Base-by-base conservation (phyloP, 345 rosid genomes). In the Salix exigua region DNA sequence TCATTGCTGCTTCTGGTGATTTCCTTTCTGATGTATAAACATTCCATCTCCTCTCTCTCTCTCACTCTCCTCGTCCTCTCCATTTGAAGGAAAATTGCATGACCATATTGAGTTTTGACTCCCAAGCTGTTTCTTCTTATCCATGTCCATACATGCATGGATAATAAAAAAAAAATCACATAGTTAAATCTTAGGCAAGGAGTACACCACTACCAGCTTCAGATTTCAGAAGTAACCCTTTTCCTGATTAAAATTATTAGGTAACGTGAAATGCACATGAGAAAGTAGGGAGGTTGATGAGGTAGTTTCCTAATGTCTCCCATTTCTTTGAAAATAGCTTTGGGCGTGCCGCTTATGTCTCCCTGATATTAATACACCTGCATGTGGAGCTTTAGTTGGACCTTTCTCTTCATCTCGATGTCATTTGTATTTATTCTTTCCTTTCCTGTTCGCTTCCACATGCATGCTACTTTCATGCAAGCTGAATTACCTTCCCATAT, bases 191-290 rank as follows among this genome's bases (percentile, higher is more conserved):
- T 77, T 25, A 4, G 33, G 28, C 4, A 13, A 26, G 60, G 46
- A 53, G 33, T 19, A 44, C 10, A 44, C 40, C 44, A 53, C 23
- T 6, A 31, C 6, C 14, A 63, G 13, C 5, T 55, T 2, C 30
- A 25, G 66, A 48, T 30, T 42, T 75, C 38, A 13, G 14, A 61
- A 23, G 1, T 18, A 74, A 33, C 21, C 23, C n/a, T 17, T 17
- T 23, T 7, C 10, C 26, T 13, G 16, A 38, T 53, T 40, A 16
- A 55, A 26, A 0, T 11, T 21, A 66, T 65, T 31, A 58, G 31
- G 58, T 44, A 73, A 73, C 72, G 70, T 77, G 78, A 70, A 75
- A 42, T 40, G 80, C 74, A 84, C 81, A 78, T 76, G 87, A 76
- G 78, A 66, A 44, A 75, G 75, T 66, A 19, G 73, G 74, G 55